Base-by-base conservation (phyloP, 148 eudicot genomes). In the Vaccinium myrtillus region DNA sequence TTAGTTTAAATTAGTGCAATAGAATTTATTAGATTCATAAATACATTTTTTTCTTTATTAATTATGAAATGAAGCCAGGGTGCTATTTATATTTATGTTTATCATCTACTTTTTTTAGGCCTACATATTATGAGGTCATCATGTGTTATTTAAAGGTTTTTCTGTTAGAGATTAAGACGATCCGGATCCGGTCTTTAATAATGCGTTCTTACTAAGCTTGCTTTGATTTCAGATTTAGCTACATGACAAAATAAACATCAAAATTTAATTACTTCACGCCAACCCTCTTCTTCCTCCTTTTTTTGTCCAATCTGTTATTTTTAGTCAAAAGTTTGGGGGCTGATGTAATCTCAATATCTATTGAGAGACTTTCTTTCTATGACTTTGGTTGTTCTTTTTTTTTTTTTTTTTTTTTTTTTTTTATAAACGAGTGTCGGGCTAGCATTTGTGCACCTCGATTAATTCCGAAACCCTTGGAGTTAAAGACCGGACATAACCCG, bases 221-320 rank as follows among this genome's bases (percentile, higher is more conserved):
- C 27, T 69, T 69, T 27, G 4, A 27, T 69, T 69, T 69, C 39
- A 69, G 7, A 27, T 69, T 69, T 69, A 27, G 74, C 36, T 9
- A 65, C 71, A 23, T 30, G 36, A 69, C 74, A 69, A 69, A 69
- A 27, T 27, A 30, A 12, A 5, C 19, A 13, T 69, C 74, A 69
- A 69, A 69, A 69, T 69, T 69, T 30, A 25, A 25, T 63, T 63
- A n/a, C 69, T 63, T 63, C 69, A 63, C 69, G 69, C 69, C 27
- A 63, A 21, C 69, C 69, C 69, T 4, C 30, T 21, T 19, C 23
- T 9, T 61, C 25, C 12, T 7, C 6, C 25, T 21, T 7, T 19
- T 61, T 6, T 19, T 23, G 23, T 61, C 67, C 67, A 61, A 61
- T 61, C 25, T 61, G 67, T 61, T 61, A 61, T 61, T 61, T 5